These are phyloP conservation scores for Sapria himalayana DNA, from an alignment of 345 rosid species.

Conservation along the genomic window DNA sequence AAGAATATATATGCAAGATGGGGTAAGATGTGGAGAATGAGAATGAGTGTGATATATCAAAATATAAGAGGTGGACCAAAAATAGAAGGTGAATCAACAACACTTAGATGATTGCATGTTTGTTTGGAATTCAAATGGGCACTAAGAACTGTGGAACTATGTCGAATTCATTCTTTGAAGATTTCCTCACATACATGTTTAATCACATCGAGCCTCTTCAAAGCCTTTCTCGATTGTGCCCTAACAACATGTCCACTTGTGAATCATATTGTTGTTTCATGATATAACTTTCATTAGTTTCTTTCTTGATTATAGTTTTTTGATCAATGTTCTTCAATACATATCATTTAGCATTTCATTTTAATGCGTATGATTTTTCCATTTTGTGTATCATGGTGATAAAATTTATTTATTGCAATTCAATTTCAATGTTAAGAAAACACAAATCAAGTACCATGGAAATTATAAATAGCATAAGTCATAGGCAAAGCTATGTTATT, in stretches of 20 bases:
- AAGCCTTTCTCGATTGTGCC: conserved; percentile 23
- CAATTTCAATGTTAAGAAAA: too few relatives aligned
- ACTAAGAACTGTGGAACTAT: too few relatives aligned
- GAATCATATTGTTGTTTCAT: not conserved
- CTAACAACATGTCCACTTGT: not conserved
- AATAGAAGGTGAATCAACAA: too few relatives aligned
- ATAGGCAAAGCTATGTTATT: too few relatives aligned
- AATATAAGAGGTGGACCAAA: conserved; percentile 20
- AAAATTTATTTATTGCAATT: too few relatives aligned
- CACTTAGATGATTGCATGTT: too few relatives aligned
- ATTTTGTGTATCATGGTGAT: too few relatives aligned
- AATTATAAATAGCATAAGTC: too few relatives aligned
- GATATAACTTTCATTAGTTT: not conserved
- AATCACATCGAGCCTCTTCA: conserved; percentile 38
- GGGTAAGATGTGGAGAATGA: conserved; percentile 67
- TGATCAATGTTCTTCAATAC: not conserved
- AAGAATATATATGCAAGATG: conserved; percentile 75
- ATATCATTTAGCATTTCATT: too few relatives aligned
- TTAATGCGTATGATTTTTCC: too few relatives aligned
- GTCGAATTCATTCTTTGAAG: conserved; percentile 40
- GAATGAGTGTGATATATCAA: conserved; percentile 86
- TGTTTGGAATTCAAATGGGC: too few relatives aligned
- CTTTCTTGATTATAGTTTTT: not conserved
- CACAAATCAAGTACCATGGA: too few relatives aligned
- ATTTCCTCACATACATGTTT: conserved; percentile 49